phyloP scores from a whole-genome alignment of 2,329 filamentous ascomycete species.

The Teratosphaeria zuluensis region DNA sequence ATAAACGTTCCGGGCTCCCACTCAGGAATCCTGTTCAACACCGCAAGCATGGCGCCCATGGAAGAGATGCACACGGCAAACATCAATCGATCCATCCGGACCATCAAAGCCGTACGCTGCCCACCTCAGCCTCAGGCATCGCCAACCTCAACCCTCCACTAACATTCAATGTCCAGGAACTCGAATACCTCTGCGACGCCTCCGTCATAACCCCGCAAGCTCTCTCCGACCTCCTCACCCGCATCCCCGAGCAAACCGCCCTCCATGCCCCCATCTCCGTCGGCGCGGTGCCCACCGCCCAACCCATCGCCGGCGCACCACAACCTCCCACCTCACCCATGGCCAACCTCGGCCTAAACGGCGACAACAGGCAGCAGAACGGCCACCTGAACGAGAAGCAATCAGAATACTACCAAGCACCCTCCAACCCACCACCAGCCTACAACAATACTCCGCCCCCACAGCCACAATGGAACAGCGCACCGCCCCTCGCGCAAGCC shows the following conservation, averaged over 20 bases:
- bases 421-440: slow-evolving; percentile 42
- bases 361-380: slow-evolving; percentile 11
- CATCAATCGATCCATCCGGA: slow-evolving; percentile 76
- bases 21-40: background rate
- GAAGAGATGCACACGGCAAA: slow-evolving; percentile 45
- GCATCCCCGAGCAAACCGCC: slow-evolving; percentile 63
- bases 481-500: slow-evolving; percentile 52
- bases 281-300: slow-evolving; percentile 26
- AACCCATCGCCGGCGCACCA: slow-evolving; percentile 5
- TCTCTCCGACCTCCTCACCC: slow-evolving; percentile 63
- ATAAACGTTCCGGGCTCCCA: background rate
- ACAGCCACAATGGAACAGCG: slow-evolving; percentile 40
- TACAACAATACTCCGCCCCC: slow-evolving; percentile 38
- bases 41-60: slow-evolving; percentile 18
- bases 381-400: slow-evolving; percentile 26
- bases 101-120: slow-evolving; percentile 67
- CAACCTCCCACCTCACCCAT: slow-evolving; percentile 20
- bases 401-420: slow-evolving; percentile 23
- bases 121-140: background rate
- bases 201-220: slow-evolving; percentile 65
- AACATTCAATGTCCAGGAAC: slow-evolving; percentile 51
- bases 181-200: slow-evolving; percentile 78
- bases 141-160: slow-evolving; percentile 1
- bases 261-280: slow-evolving; percentile 35
- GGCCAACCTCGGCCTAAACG: slow-evolving; percentile 22